phyloP scores from a whole-genome alignment of 2,329 filamentous ascomycete genomes.

The Amauroascus niger region DNA sequence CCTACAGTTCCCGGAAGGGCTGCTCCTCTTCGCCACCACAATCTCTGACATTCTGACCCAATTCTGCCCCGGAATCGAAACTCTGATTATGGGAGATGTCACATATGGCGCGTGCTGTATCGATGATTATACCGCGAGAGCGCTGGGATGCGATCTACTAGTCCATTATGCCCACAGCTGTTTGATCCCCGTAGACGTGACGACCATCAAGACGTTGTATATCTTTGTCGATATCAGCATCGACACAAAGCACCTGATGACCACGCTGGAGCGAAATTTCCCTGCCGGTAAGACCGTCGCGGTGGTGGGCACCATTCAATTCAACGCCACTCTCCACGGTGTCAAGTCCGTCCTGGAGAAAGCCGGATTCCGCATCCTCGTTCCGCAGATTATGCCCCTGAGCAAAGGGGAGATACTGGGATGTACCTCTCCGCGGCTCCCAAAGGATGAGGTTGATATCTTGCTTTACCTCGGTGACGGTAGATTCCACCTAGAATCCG shows the following conservation, averaged over 20 bases:
- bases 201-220: slow-evolving; percentile 92
- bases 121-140: slow-evolving; percentile 92
- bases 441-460: slow-evolving; percentile 54
- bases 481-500: slow-evolving; percentile 90
- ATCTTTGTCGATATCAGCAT: slow-evolving; percentile 98
- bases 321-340: slow-evolving; percentile 92
- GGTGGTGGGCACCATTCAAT: slow-evolving; percentile 93
- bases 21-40: slow-evolving; percentile 91
- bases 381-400: slow-evolving; percentile 85
- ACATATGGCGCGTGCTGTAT: slow-evolving; percentile 98
- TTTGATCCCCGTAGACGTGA: slow-evolving; percentile 90
- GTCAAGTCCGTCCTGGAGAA: slow-evolving; percentile 66
- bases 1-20: slow-evolving; percentile 92
- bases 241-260: slow-evolving; percentile 76
- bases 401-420: slow-evolving; percentile 94
- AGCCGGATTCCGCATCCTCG: slow-evolving; percentile 73
- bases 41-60: slow-evolving; percentile 92
- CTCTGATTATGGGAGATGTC: slow-evolving; percentile 97
- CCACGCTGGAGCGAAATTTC: slow-evolving; percentile 83
- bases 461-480: slow-evolving; percentile 88
- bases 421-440: slow-evolving; percentile 81
- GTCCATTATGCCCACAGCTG: slow-evolving; percentile 98
- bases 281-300: slow-evolving; percentile 75
- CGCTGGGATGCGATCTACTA: slow-evolving; percentile 84
- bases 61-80: slow-evolving; percentile 86